A percentile compares a stretch with the other conserved stretches of the same genome.
phyloP scores from a whole-genome alignment of 2,329 filamentous ascomycete genomes.

The Fusarium caatingaense region DNA sequence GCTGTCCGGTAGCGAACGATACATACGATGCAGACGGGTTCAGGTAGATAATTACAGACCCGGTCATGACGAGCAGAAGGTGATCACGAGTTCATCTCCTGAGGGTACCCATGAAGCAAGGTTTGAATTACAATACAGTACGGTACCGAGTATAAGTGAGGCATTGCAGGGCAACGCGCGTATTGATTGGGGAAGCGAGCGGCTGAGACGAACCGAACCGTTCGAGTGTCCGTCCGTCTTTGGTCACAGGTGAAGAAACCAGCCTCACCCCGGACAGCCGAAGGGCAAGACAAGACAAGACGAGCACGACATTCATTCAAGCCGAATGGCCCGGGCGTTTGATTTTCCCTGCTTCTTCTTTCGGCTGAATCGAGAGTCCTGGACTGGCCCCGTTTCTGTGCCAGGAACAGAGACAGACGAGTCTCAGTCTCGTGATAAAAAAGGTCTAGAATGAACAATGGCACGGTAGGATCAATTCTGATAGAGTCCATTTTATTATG shows the following conservation, averaged over 20 bases:
- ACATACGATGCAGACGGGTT: neutral
- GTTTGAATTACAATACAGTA: neutral
- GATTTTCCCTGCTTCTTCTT: constrained; percentile 16
- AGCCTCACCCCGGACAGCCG: constrained; percentile 18
- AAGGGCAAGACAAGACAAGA: constrained; percentile 12
- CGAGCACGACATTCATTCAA: constrained; percentile 30
- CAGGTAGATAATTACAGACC: neutral
- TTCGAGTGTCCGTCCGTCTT: neutral
- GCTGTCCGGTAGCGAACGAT: constrained; percentile 28
- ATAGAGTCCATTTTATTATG: neutral
- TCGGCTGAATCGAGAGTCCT: constrained; percentile 27
- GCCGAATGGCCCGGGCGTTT: constrained; percentile 24
- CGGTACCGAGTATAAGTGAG: constrained; percentile 7
- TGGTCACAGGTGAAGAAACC: neutral
- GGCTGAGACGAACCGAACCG: constrained; percentile 16
- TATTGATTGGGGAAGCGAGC: constrained; percentile 14
- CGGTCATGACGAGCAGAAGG: constrained; percentile 13
- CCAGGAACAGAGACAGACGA: constrained; percentile 17
- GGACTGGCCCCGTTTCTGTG: constrained; percentile 7
- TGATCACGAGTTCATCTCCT: constrained; percentile 28
- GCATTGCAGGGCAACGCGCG: constrained; percentile 10
- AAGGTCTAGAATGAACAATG: constrained; percentile 13
- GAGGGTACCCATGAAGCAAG: constrained; percentile 16
- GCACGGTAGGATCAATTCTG: neutral
- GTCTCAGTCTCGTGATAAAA: constrained; percentile 25